Base-by-base conservation (phyloP, 768 basidiomycete species). In the Amanita phalloides region DNA sequence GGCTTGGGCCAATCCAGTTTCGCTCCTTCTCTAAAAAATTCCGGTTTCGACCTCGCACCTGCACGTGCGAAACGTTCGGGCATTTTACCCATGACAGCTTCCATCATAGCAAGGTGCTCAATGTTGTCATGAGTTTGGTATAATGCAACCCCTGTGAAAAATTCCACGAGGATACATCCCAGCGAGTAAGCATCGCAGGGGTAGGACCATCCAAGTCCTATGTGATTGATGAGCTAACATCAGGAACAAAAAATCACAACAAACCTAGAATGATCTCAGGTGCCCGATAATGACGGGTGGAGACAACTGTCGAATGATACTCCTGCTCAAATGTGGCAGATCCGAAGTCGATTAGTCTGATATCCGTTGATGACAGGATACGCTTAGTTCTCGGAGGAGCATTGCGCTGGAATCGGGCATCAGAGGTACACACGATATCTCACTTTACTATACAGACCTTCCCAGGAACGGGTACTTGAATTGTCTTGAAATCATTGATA, bases 51-150 rank as follows among this genome's bases (percentile, higher is more conserved):
- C 44, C 86, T 77, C 7, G 84, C 80, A 14, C 85, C 86, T 41
- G 77, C 74, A 39, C 85, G 77, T 36, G 81, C 80, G 62, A 95
- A 91, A 4, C 84, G 81, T 47, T 87, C 83, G 0, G 94, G 90
- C 86, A 98, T 94, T 71, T 88, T 90, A 53, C 95, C 95, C 89
- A 98, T 97, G 36, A 98, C 96, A 65, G 89, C 85, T 65, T 98
- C 94, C 96, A 99, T 99, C 96, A 99, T 99, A 37, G 95, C 96
- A 11, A 99, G 81, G 68, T 99, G 96, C 66, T 99, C 96, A 7
- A 98, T 78, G 65, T 99, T 98, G 68, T 98, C 95, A 61, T 98
- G 96, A 0, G 96, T 98, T 68, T 99, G 96, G 70, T 96, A 99
- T n/a, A 99, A 78, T 6, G 96, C 96, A 32, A 92, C 82, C 25